Evolutionary conservation across 768 basidiomycete species (phyloP).

Genomic region (Amanita fuliginea): DNA sequence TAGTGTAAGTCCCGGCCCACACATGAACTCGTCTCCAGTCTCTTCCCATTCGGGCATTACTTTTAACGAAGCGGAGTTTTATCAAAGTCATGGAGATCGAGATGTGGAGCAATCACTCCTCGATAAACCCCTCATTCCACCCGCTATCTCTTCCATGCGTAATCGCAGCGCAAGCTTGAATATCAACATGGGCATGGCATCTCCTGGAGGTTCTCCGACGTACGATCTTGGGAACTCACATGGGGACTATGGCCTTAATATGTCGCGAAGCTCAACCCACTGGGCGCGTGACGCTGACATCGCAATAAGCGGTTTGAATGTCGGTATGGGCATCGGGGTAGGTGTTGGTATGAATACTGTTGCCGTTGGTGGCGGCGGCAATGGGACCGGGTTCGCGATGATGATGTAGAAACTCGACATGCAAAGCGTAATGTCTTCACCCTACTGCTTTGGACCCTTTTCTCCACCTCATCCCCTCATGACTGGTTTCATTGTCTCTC

Average conservation of each 20-base stretch:
- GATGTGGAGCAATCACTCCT: background rate
- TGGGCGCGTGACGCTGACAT: slow-evolving; percentile 5
- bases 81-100: background rate
- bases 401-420: slow-evolving; percentile 10
- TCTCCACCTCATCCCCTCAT: slow-evolving; percentile 4
- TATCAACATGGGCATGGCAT: background rate
- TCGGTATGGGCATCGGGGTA: slow-evolving; percentile 9
- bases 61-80: slow-evolving; percentile 6
- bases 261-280: background rate
- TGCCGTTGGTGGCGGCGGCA: slow-evolving; percentile 11
- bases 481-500: background rate
- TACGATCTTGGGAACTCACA: background rate
- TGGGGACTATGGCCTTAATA: background rate
- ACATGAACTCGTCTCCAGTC: slow-evolving; percentile 3
- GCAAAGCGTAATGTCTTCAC: background rate
- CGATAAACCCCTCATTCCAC: background rate
- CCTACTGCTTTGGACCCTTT: background rate
- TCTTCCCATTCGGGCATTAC: slow-evolving; percentile 4
- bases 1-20: slow-evolving; percentile 7
- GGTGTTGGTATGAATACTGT: slow-evolving; percentile 9
- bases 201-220: background rate
- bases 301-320: slow-evolving; percentile 6
- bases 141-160: slow-evolving; percentile 5
- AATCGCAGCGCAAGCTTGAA: slow-evolving; percentile 1
- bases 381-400: slow-evolving; percentile 14